These are phyloP conservation scores for Andalucia godoyi DNA, from an alignment of 78 protist species.

Conservation along the genomic window DNA sequence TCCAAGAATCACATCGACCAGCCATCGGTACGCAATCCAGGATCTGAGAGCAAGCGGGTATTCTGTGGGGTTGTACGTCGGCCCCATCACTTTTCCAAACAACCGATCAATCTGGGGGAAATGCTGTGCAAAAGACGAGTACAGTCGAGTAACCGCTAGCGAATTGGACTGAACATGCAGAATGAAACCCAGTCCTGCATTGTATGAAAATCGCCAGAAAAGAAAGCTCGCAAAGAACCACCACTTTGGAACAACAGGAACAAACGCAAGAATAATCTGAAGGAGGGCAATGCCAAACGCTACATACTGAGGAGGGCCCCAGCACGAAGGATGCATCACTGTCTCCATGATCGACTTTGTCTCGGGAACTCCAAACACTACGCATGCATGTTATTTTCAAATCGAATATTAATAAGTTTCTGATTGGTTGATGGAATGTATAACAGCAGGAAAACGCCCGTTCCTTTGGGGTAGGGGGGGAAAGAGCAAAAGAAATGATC, in stretches of 20 bases:
- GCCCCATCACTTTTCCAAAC: not conserved
- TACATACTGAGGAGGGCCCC: not conserved
- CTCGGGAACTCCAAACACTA: not conserved
- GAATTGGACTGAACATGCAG: constrained; percentile 39
- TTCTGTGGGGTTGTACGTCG: not conserved
- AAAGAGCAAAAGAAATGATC: no score
- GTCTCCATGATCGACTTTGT: not conserved
- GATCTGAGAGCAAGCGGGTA: constrained; percentile 55
- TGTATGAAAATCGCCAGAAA: constrained; percentile 70
- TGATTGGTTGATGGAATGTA: no score
- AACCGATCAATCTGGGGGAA: not conserved
- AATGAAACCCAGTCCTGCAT: constrained; percentile 59
- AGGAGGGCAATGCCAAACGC: not conserved
- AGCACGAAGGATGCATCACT: not conserved
- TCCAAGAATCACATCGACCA: constrained; percentile 61
- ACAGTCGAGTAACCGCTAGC: not conserved
- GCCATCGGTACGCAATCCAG: constrained; percentile 67
- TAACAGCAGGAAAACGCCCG: no score
- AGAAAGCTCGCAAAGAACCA: constrained; percentile 32
- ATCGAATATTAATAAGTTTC: no score
- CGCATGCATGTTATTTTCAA: no score
- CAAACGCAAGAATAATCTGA: not conserved
- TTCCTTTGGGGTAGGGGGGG: no score
- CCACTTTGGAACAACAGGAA: no score
- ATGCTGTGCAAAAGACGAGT: not conserved